Evolutionary conservation across 768 basidiomycete genomes (phyloP).

Genomic region (Lentinus brumalis): DNA sequence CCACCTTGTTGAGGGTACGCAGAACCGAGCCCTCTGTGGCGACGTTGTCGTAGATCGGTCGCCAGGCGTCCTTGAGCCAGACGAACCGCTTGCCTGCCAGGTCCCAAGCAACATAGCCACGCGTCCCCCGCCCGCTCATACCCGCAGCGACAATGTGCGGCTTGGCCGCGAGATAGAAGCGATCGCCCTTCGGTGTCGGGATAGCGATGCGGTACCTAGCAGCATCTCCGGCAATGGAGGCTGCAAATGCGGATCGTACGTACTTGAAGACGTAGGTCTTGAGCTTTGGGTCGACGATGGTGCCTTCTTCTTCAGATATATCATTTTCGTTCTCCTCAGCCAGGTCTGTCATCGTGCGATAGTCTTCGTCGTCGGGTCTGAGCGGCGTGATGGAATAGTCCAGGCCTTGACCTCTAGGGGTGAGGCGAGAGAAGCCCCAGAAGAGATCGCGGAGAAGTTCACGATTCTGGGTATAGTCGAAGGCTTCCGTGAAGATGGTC

Average conservation of each 20-base stretch:
- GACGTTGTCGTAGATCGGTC: not conserved
- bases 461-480: conserved; percentile 1
- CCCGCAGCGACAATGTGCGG: not conserved
- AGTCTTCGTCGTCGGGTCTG: not conserved
- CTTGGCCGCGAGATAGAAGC: not conserved
- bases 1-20: not conserved
- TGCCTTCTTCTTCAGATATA: not conserved
- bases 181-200: not conserved
- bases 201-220: not conserved
- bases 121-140: conserved; percentile 8
- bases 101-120: conserved; percentile 17
- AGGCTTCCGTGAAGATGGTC: not conserved
- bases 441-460: not conserved
- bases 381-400: not conserved
- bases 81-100: not conserved
- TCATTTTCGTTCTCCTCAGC: not conserved
- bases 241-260: not conserved
- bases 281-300: not conserved
- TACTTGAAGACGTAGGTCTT: not conserved
- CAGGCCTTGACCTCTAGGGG: not conserved
- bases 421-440: not conserved
- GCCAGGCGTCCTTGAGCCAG: conserved; percentile 18
- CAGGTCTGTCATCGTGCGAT: not conserved
- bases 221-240: not conserved
- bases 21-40: conserved; percentile 1